Evolutionary conservation across 176 grass and related monocot genomes (phyloP).

Genomic region (Secale cereale): DNA sequence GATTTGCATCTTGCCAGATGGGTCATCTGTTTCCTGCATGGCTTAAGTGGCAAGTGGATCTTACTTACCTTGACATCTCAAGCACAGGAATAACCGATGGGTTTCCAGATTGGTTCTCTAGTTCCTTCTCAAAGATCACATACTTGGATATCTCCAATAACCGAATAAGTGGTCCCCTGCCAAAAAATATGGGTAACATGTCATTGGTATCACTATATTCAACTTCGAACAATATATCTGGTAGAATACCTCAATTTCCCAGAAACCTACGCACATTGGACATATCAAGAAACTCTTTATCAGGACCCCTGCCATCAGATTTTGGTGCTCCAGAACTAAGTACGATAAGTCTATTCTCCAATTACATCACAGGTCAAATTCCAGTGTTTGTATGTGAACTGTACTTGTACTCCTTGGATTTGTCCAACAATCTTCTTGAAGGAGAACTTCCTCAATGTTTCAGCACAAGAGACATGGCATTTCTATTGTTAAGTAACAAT

Average conservation of each 20-base stretch:
- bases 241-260: not conserved
- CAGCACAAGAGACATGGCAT: rapidly evolving
- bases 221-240: not conserved
- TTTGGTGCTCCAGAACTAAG: not conserved
- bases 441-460: not conserved
- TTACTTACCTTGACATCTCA: not conserved
- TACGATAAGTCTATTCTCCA: not conserved
- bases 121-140: not conserved
- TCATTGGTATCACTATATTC: not conserved
- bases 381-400: slow-evolving; percentile 20
- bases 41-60: slow-evolving; percentile 1
- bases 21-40: slow-evolving; percentile 34
- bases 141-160: not conserved
- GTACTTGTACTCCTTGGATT: not conserved
- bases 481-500: slow-evolving; percentile 13
- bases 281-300: not conserved
- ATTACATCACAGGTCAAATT: slow-evolving; percentile 21
- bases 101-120: slow-evolving; percentile 37
- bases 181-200: not conserved
- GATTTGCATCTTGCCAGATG: slow-evolving; percentile 5
- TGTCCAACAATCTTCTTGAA: slow-evolving; percentile 7
- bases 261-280: not conserved
- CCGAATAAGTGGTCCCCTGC: not conserved
- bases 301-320: not conserved
- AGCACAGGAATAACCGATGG: slow-evolving; percentile 7